Conservation (phyloP, 768 basidiomycete genomes). For the Daedalea quercina region DNA sequence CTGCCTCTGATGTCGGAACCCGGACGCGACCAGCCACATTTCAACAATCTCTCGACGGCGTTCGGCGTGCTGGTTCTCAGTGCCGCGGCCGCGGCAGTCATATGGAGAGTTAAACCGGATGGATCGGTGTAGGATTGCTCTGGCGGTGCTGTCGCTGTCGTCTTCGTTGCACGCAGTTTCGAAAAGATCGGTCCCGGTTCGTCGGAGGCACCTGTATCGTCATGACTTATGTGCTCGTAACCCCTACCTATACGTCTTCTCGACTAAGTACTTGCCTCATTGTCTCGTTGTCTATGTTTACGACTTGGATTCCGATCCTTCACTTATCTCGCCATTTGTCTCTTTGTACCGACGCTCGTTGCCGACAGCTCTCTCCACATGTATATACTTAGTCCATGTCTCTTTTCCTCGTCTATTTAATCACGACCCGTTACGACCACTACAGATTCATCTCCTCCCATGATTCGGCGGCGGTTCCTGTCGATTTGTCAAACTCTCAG, state of each 20-base stretch:
- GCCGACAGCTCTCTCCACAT: no score
- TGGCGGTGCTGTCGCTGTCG: background rate
- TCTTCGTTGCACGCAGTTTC: background rate
- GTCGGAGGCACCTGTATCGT: background rate
- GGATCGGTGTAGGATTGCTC: conserved; percentile 7
- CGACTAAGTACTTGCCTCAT: background rate
- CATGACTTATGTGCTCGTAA: background rate
- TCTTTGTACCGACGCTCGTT: no score
- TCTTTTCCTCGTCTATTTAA: no score
- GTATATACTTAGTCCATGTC: no score
- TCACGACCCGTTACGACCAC: no score
- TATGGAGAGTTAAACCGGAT: conserved; percentile 60
- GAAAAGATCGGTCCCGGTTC: background rate
- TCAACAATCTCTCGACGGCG: conserved; percentile 37
- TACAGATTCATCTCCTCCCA: no score
- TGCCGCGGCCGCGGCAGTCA: conserved; percentile 64
- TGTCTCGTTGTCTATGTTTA: background rate
- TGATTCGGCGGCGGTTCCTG: no score
- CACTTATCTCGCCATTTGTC: no score
- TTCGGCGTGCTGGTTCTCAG: conserved; percentile 60
- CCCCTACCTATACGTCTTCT: background rate
- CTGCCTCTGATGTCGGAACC: conserved; percentile 1
- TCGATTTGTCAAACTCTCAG: no score
- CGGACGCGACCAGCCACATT: conserved; percentile 18
- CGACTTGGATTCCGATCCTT: no score